phyloP scores from a whole-genome alignment of 805 yeast species.

The Lachancea nothofagi region DNA sequence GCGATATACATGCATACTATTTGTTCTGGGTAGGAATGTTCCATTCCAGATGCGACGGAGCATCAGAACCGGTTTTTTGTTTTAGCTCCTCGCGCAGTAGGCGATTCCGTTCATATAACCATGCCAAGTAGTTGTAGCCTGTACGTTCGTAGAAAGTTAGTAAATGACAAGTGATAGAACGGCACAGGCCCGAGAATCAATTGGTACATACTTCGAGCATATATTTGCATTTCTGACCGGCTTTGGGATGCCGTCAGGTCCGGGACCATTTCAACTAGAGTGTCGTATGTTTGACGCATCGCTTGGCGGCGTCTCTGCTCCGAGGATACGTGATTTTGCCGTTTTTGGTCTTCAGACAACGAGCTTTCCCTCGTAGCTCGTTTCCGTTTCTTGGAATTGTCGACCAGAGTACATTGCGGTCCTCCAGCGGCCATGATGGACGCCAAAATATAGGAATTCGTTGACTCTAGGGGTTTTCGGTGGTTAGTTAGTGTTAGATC shows the following conservation, averaged over 20 bases:
- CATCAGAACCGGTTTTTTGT: neutral
- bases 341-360: constrained; percentile 33
- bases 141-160: constrained; percentile 2
- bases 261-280: constrained; percentile 70
- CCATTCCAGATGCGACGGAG: neutral
- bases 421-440: neutral
- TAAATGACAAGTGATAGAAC: too few species aligned
- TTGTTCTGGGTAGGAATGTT: constrained; percentile 2
- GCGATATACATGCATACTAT: too few species aligned
- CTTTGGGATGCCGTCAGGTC: constrained; percentile 61
- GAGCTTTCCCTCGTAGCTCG: constrained; percentile 15
- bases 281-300: constrained; percentile 76
- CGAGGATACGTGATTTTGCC: constrained; percentile 67
- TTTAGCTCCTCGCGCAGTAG: constrained; percentile 39
- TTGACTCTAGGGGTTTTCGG: too few species aligned
- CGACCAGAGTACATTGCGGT: constrained; percentile 11
- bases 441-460: too few species aligned
- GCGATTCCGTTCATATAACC: constrained; percentile 46
- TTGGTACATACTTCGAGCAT: constrained; percentile 54
- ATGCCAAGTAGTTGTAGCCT: constrained; percentile 41
- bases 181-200: too few species aligned
- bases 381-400: constrained; percentile 10
- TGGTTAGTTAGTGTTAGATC: too few species aligned
- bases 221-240: constrained; percentile 72
- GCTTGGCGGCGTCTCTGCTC: constrained; percentile 86